These are phyloP conservation scores for Xylaria telfairii DNA, from an alignment of 495 filamentous ascomycete species.

Conservation along the genomic window DNA sequence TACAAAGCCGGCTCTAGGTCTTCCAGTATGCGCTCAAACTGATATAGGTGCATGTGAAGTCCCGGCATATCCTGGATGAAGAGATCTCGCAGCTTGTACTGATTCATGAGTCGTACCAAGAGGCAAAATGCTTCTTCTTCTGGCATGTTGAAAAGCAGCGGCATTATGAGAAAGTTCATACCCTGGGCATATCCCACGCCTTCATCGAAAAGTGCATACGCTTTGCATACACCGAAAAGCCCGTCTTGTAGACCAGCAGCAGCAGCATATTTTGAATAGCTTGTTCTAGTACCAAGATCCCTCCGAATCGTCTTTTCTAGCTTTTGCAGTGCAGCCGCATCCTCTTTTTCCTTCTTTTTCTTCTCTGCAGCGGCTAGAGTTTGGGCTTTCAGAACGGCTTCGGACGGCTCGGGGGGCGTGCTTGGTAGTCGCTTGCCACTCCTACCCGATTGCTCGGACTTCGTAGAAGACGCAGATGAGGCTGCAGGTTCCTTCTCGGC, in stretches of 20 bases:
- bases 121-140: conserved; percentile 97
- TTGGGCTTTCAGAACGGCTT: conserved; percentile 70
- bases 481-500: conserved; percentile 67
- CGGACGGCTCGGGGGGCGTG: conserved; percentile 69
- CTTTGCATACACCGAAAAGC: conserved; percentile 94
- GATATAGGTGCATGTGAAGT: conserved; percentile 89
- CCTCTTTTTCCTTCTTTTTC: conserved; percentile 78
- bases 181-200: conserved; percentile 96
- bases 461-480: conserved; percentile 82
- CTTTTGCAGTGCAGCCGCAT: conserved; percentile 71
- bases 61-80: conserved; percentile 97
- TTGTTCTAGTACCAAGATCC: conserved; percentile 90
- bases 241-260: conserved; percentile 91
- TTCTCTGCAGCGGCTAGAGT: conserved; percentile 67
- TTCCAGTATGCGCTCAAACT: conserved; percentile 93
- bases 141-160: conserved; percentile 97
- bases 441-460: conserved; percentile 77
- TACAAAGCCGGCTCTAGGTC: conserved; percentile 93
- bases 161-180: conserved; percentile 99
- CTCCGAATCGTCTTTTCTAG: conserved; percentile 90
- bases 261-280: conserved; percentile 91
- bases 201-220: conserved; percentile 95
- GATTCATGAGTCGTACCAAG: conserved; percentile 93
- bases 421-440: conserved; percentile 64
- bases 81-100: conserved; percentile 90